Conservation (phyloP, 305 asterid species). For the Solanum hybrid region DNA sequence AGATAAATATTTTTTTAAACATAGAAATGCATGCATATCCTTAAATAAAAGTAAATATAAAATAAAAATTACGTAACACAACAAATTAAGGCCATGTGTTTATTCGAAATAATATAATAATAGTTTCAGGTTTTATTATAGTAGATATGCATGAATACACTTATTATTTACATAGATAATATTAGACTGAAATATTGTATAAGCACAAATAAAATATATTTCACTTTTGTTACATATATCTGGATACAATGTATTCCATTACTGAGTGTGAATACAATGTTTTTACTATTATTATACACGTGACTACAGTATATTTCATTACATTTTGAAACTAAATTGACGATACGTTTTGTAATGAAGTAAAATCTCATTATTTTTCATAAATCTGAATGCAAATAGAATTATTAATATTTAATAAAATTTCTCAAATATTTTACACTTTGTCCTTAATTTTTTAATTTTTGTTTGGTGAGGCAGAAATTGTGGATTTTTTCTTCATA, state of each 20-base stretch:
- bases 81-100: neutral
- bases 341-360: neutral
- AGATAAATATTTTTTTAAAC: neutral
- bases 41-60: too few relatives aligned
- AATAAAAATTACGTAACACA: too few relatives aligned
- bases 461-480: constrained; percentile 24
- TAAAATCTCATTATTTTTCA: neutral
- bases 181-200: neutral
- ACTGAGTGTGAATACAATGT: neutral
- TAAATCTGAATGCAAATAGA: neutral
- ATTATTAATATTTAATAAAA: neutral
- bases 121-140: too few relatives aligned
- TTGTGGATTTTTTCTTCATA: constrained; percentile 59
- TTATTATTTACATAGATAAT: too few relatives aligned
- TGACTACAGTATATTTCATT: neutral
- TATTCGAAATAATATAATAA: too few relatives aligned
- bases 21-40: neutral
- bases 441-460: neutral
- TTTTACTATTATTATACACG: too few relatives aligned
- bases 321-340: neutral
- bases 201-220: neutral
- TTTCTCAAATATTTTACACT: neutral
- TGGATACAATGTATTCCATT: too few relatives aligned
- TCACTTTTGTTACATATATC: neutral
- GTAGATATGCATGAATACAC: too few relatives aligned